phyloP scores from a whole-genome alignment of 129 eudicot species.

The Artemisia tridentata region DNA sequence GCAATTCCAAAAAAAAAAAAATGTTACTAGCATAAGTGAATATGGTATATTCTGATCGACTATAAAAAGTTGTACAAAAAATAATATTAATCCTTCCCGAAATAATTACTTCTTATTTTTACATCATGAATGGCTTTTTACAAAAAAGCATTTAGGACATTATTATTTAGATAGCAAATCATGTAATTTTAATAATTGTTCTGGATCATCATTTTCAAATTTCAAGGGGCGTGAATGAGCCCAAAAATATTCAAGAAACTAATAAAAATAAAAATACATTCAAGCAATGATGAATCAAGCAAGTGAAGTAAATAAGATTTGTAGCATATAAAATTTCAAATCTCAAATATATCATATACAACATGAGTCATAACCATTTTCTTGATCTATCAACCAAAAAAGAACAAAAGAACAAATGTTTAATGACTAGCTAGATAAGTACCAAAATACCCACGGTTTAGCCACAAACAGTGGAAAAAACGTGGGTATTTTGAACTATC shows the following conservation, averaged over 20 bases:
- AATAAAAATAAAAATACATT: not conserved
- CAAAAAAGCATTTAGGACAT: not conserved
- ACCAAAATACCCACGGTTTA: constrained; percentile 97
- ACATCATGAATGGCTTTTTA: not conserved
- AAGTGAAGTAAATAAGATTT: not conserved
- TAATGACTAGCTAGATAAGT: constrained; percentile 1
- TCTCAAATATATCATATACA: constrained; percentile 41
- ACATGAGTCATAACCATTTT: constrained; percentile 34
- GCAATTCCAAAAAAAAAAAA: too few species aligned
- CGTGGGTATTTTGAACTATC: constrained; percentile 85
- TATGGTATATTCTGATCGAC: too few species aligned
- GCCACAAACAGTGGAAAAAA: constrained; percentile 48
- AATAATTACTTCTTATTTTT: too few species aligned
- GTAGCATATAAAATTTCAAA: constrained; percentile 16
- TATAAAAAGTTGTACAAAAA: too few species aligned
- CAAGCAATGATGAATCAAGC: constrained; percentile 2
- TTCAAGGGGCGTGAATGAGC: not conserved
- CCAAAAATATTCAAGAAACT: not conserved
- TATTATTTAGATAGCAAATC: not conserved
- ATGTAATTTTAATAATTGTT: not conserved
- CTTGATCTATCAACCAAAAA: constrained; percentile 28
- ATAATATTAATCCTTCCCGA: too few species aligned
- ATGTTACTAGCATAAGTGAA: too few species aligned
- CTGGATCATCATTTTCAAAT: not conserved
- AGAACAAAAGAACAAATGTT: constrained; percentile 9